phyloP scores from a whole-genome alignment of 108 stramenopile species.

The Stephanodiscus triporus region DNA sequence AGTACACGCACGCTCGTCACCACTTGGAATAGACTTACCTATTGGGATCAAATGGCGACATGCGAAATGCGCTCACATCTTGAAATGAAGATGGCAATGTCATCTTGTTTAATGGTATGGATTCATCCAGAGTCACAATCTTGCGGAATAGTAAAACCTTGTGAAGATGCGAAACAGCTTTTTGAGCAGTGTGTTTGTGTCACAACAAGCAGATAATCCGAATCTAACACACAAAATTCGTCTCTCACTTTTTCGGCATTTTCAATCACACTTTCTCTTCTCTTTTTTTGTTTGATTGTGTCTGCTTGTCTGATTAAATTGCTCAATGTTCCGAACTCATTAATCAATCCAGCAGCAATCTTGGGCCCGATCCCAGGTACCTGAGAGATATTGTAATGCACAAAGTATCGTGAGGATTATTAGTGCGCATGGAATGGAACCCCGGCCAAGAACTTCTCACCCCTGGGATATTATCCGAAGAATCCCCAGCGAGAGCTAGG shows the following conservation, averaged over 20 bases:
- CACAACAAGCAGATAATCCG: constrained; percentile 26
- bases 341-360: constrained; percentile 73
- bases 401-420: neutral
- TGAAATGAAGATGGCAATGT: constrained; percentile 31
- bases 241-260: constrained; percentile 56
- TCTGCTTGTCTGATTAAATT: constrained; percentile 56
- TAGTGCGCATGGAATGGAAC: neutral
- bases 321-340: constrained; percentile 73
- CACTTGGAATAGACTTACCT: constrained; percentile 17
- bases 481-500: constrained; percentile 86
- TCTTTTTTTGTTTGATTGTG: constrained; percentile 65
- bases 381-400: neutral
- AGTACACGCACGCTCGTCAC: neutral
- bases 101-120: constrained; percentile 25
- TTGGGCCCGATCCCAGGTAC: constrained; percentile 88
- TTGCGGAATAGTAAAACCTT: constrained; percentile 40
- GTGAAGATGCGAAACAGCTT: constrained; percentile 18
- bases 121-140: constrained; percentile 34
- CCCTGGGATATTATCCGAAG: constrained; percentile 88
- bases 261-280: constrained; percentile 62
- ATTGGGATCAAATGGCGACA: constrained; percentile 44
- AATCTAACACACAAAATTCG: no score
- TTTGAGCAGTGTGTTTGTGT: constrained; percentile 34
- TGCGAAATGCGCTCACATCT: constrained; percentile 39
- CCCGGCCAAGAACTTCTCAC: constrained; percentile 22